phyloP scores from a whole-genome alignment of 164 flowering plant genomes.

The Vitis rupestris region DNA sequence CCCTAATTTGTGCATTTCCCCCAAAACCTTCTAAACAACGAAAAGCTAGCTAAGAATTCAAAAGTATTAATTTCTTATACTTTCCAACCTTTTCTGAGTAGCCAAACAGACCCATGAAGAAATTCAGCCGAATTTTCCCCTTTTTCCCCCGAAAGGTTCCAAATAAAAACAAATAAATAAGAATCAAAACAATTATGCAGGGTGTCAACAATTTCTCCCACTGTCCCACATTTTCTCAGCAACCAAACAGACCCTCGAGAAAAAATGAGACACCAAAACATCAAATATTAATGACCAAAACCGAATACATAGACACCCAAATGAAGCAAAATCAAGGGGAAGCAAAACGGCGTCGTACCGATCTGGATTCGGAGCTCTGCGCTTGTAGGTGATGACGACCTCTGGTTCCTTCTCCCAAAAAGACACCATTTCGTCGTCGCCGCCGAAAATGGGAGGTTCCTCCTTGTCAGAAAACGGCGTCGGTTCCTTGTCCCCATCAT shows the following conservation, averaged over 20 bases:
- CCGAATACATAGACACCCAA: background rate
- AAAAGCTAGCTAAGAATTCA: too few relatives aligned
- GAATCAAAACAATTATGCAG: background rate
- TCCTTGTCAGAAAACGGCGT: too few relatives aligned
- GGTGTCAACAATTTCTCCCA: too few relatives aligned
- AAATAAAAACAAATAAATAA: background rate
- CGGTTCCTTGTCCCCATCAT: too few relatives aligned
- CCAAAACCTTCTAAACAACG: too few relatives aligned
- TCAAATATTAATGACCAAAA: background rate
- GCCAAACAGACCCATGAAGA: too few relatives aligned
- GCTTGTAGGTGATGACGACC: conserved; percentile 40
- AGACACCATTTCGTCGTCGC: conserved; percentile 12
- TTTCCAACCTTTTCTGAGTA: too few relatives aligned
- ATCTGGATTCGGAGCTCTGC: conserved; percentile 26
- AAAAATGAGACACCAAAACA: background rate
- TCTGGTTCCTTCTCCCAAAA: conserved; percentile 21
- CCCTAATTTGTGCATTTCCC: too few relatives aligned
- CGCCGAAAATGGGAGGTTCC: background rate
- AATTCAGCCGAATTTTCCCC: background rate
- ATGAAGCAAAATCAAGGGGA: background rate
- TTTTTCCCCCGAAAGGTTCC: background rate
- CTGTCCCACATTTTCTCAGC: background rate
- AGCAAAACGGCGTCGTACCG: conserved; percentile 3
- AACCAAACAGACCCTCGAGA: background rate
- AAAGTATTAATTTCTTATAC: too few relatives aligned